phyloP scores from a whole-genome alignment of 192 early-diverging fungal genomes.

The Gonapodya sp. region DNA sequence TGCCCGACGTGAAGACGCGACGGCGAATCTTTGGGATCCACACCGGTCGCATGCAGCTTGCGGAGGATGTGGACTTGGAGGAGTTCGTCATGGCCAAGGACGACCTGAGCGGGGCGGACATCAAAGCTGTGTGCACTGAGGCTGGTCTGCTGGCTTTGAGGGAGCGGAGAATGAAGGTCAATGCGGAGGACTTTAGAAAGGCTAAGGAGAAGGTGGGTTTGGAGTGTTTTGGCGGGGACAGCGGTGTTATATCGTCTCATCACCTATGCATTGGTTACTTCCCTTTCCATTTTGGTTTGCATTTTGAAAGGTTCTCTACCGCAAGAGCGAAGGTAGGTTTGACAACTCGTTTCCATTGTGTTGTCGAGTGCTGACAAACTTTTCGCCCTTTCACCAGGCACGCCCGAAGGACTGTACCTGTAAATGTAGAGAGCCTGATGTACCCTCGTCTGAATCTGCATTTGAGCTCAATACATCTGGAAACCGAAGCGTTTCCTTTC shows the following conservation, averaged over 20 bases:
- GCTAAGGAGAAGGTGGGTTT: constrained; percentile 99
- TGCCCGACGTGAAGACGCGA: constrained; percentile 94
- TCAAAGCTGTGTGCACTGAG: constrained; percentile 99
- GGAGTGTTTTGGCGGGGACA: no score
- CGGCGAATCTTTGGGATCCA: constrained; percentile 95
- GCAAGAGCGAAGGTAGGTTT: constrained; percentile 69
- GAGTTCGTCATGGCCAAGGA: constrained; percentile 99
- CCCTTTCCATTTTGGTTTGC: no score
- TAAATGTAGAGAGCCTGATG: constrained; percentile 24
- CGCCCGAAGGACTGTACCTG: constrained; percentile 90
- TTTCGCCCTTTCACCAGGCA: constrained; percentile 37
- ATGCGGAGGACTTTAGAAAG: constrained; percentile 93
- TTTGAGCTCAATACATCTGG: background rate
- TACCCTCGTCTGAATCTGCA: background rate
- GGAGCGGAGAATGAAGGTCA: constrained; percentile 97
- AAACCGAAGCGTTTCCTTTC: background rate
- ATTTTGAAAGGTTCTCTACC: no score
- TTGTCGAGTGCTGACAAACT: background rate
- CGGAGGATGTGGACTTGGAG: constrained; percentile 93
- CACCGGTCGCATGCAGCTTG: constrained; percentile 87
- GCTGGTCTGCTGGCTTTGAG: constrained; percentile 94
- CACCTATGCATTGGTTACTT: no score
- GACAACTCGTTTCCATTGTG: background rate
- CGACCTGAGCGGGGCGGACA: constrained; percentile 95
- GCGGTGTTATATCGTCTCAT: no score